Base-by-base conservation (phyloP, 495 filamentous ascomycete species). In the Achaetomiella virescens region DNA sequence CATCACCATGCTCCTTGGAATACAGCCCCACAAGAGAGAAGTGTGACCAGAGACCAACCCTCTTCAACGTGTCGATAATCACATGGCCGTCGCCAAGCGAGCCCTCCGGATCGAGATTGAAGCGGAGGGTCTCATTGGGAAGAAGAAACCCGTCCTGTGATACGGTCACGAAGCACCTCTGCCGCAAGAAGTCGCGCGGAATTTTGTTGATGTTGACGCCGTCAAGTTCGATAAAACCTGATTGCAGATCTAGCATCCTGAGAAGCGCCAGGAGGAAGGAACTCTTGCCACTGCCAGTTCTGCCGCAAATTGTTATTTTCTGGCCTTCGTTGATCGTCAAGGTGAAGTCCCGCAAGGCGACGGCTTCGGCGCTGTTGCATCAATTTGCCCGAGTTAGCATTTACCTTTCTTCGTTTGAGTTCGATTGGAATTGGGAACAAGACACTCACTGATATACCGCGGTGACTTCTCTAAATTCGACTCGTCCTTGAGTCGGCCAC, bases 61-160 rank as follows among this genome's bases (percentile, higher is more conserved):
- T 66, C 11, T 58, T 17, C 17, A 67, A 52, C 7, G 46, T 51
- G 36, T 25, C 3, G 6, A 52, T 36, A 6, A 67, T 31, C 1
- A 10, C 27, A 1, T 51, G 43, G 25, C 17, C 20, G 10, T 60
- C 54, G 1, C 25, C 14, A 1, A 58, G 21, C 0, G 14, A 21
- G 2, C 33, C 42, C 0, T 47, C 38, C 15, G 65, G 60, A 38
- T 67, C 63, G 14, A 67, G 29, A 22, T 67, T 69, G 43, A 57
- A 65, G 42, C 58, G 65, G 18, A 64, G 44, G 0, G 58, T 43
- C 6, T 70, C 66, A 8, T 65, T 65, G 8, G 65, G 61, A 0
- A 77, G 47, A 35, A 78, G 62, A 20, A 75, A 60, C 0, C 66
- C 44, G 29, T 78, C 72, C 45, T 80, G 77, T 5, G 76, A 64